Conservation (phyloP, 2,329 filamentous ascomycete species). For the Coniochaeta sp. region DNA sequence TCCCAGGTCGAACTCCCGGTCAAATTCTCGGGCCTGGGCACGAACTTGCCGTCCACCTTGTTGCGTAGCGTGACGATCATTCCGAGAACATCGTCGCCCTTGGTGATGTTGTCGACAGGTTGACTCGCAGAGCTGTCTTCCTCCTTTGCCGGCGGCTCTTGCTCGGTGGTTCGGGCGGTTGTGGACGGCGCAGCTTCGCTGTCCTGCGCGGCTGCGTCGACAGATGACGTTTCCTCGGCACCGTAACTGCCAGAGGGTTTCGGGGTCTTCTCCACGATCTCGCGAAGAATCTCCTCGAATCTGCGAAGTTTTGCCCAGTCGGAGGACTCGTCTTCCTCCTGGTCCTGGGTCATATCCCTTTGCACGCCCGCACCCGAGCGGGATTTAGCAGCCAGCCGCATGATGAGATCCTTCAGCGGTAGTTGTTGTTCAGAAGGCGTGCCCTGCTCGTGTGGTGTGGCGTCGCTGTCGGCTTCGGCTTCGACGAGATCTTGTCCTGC, state of each 20-base stretch:
- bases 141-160: constrained; percentile 3
- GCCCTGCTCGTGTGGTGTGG: neutral
- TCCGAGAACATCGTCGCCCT: constrained; percentile 44
- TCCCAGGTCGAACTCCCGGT: constrained; percentile 47
- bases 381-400: constrained; percentile 40
- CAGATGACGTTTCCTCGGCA: neutral
- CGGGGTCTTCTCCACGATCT: constrained; percentile 32
- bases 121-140: neutral
- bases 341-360: constrained; percentile 6
- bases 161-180: neutral
- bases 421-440: constrained; percentile 12
- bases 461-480: constrained; percentile 14
- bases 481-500: constrained; percentile 18
- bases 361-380: constrained; percentile 22
- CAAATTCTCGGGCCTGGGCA: constrained; percentile 51
- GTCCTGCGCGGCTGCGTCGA: constrained; percentile 3
- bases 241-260: neutral
- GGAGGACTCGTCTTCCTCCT: constrained; percentile 13
- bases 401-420: constrained; percentile 40
- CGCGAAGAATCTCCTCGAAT: constrained; percentile 44
- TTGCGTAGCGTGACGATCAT: constrained; percentile 69
- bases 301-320: constrained; percentile 34
- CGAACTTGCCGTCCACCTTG: constrained; percentile 58
- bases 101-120: neutral
- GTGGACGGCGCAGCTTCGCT: neutral